Evolutionary conservation across 2,329 filamentous ascomycete genomes (phyloP), one percentile per base, ranked within the genome.

Genomic region (Penicillium sclerotigenum): DNA sequence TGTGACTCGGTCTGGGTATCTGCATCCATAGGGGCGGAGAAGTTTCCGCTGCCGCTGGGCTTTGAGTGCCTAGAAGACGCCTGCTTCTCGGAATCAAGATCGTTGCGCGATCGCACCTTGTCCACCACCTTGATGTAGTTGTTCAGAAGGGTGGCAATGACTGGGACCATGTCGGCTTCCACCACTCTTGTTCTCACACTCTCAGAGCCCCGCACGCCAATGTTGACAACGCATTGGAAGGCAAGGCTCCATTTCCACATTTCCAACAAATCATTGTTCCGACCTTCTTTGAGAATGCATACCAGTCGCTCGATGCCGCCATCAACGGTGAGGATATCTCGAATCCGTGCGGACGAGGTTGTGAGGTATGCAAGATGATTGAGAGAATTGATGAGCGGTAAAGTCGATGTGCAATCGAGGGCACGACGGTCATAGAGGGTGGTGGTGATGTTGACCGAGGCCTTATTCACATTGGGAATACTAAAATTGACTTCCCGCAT

Each of bases 181-280:
- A 99, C 94, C 3, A 99, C 93, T 63, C 94, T 84, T 56, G 94
- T 97, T 65, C 94, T 86, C 57, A 99, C 94, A 64, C 85, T 87
- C 78, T 99, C 94, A 13, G 94, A 97, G 58, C 94, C 94, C 65
- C 94, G 86, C 58, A 99, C 93, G 55, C 94, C 94, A 71, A 99
- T 97, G 75, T 99, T 99, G 72, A 99, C 94, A 62, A 97, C 92
- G 74, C 94, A 99, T 76, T 97, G 94, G 75, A 99, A 99, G 51
- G 94, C 94, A 60, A 99, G 83, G 71, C 97, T 99, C 94, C 94
- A 99, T 77, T 97, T 97, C 94, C 94, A 99, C 90, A 96, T 96
- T 74, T 97, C 93, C 93, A 97, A 97, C 87, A 97, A 88, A 73
- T 99, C 93, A 76, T 92, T 95, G 78, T 90, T 97, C 71, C 94